Percentiles rank a stretch among this genome's conserved stretches.
These are phyloP conservation scores for Aspergillus ellipticus DNA, from an alignment of 495 filamentous ascomycete species.

Conservation along the genomic window DNA sequence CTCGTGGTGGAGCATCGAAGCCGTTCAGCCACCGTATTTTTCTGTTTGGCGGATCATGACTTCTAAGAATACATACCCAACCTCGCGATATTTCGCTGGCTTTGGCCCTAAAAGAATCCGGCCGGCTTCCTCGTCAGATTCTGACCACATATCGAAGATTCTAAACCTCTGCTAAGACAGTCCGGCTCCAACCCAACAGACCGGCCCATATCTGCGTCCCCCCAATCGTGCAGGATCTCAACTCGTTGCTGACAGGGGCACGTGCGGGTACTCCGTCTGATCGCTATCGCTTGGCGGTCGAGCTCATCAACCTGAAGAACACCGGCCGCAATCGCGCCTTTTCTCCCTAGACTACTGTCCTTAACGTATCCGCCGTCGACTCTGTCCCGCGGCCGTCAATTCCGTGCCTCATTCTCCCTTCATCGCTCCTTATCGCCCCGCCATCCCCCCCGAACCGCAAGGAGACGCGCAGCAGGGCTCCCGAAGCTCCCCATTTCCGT, in stretches of 20 bases:
- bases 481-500: conserved; percentile 11
- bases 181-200: neutral
- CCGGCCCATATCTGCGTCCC: neutral
- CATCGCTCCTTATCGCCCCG: neutral
- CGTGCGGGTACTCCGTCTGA: conserved; percentile 12
- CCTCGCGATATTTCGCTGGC: conserved; percentile 6
- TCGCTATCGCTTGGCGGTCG: conserved; percentile 16
- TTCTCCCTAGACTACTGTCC: neutral
- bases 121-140: neutral
- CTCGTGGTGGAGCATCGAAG: conserved; percentile 11
- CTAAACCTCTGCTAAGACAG: neutral
- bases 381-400: neutral
- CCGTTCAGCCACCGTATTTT: conserved; percentile 31
- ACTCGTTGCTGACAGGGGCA: conserved; percentile 8
- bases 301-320: conserved; percentile 14
- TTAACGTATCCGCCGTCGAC: neutral
- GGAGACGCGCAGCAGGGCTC: conserved; percentile 2
- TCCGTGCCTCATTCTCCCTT: neutral
- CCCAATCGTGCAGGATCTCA: conserved; percentile 5
- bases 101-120: neutral
- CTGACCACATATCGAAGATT: neutral
- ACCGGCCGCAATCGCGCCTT: conserved; percentile 1
- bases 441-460: conserved; percentile 1
- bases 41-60: neutral
- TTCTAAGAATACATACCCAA: conserved; percentile 16